Percentiles rank a stretch among this genome's conserved stretches.
These are phyloP conservation scores for Lasiodiplodia citricola DNA, from an alignment of 2,329 filamentous ascomycete genomes.

Conservation along the genomic window DNA sequence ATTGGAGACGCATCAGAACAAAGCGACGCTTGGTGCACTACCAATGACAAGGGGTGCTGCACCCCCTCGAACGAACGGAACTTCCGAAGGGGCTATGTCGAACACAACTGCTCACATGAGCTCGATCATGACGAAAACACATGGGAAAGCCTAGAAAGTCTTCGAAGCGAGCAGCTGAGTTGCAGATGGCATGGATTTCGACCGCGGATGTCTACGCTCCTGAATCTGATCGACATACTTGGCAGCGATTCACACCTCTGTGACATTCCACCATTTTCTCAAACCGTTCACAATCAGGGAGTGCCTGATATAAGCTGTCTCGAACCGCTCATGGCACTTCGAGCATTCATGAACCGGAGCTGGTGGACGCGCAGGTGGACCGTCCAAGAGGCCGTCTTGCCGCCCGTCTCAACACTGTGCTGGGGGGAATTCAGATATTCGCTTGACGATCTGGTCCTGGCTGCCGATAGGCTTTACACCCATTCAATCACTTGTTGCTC, in stretches of 20 bases:
- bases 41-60: background rate
- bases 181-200: background rate
- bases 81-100: too few species aligned
- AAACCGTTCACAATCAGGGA: background rate
- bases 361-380: constrained; percentile 10
- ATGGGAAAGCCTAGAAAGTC: too few species aligned
- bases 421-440: background rate
- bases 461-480: background rate
- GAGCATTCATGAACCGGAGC: background rate
- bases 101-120: too few species aligned
- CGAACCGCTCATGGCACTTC: background rate
- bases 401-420: background rate
- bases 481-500: background rate
- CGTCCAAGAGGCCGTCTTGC: background rate
- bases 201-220: background rate
- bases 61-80: too few species aligned
- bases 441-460: background rate
- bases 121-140: too few species aligned
- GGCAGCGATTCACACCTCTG: background rate
- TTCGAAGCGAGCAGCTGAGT: background rate
- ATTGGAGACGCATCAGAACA: background rate
- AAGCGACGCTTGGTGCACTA: background rate
- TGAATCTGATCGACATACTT: background rate
- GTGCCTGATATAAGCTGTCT: too few species aligned
- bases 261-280: background rate